Base-by-base conservation (phyloP, 2,329 filamentous ascomycete species). In the Zalaria obscura region DNA sequence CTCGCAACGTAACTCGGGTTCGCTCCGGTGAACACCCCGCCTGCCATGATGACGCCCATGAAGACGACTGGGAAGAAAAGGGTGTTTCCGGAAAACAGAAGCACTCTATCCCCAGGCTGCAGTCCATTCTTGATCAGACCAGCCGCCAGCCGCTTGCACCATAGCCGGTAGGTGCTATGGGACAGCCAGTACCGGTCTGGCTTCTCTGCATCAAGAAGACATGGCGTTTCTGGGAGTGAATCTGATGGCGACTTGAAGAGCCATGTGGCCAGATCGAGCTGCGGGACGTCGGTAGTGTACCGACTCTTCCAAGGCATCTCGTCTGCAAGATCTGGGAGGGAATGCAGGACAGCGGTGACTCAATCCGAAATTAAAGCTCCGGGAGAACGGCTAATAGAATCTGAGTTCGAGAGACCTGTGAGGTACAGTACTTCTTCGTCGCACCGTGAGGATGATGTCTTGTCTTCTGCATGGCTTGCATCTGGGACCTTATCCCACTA, bases 21-120 rank as follows among this genome's bases (percentile, higher is more conserved):
- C 1, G 80, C 80, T 26, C 82, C 83, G 0, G 78, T 82, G 62
- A 89, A 89, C 41, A 89, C 65, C 2, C 81, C 82, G 3, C 82
- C 82, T 0, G 83, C 81, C 75, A 86, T 86, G 39, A 86, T 67
- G 18, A 82, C 68, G 10, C 83, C 83, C 58, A 86, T 68, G 41
- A 88, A 75, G 1, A 83, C 65, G 0, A 75, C 66, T 0, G 83
- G 80, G 54, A 80, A 84, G 63, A 80, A 84, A 9, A 89, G 59
- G 49, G 73, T 78, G 59, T 88, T 89, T 25, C 76, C 73, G 0
- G 80, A 79, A 60, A 80, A 88, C 18, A 89, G 62, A 37, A 89
- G 63, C 4, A 89, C 75, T 2, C 82, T 75, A 50, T 87, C 83
- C 7, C 82, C 80, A 0, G 66, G 64, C 47, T 76, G 62, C 11